Evolutionary conservation across 306 rosid species (phyloP).

Genomic region (Lathyrus aphaca): DNA sequence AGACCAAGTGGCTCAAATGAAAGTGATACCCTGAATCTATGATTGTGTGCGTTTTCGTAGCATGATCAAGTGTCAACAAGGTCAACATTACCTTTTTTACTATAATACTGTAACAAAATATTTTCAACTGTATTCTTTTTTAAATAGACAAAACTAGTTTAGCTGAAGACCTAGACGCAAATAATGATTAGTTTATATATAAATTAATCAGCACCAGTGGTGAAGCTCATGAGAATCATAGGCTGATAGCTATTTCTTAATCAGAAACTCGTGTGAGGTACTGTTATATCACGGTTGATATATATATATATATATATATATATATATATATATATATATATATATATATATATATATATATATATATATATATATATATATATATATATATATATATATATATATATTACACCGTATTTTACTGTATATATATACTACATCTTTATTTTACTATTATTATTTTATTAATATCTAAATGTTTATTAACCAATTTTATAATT

Average conservation of each 20-base stretch:
- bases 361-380: no score
- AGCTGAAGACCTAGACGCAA: conserved; percentile 42
- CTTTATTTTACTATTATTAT: no score
- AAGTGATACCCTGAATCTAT: conserved; percentile 42
- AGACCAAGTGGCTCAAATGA: conserved; percentile 44
- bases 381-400: no score
- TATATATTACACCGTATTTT: no score
- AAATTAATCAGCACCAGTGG: conserved; percentile 28
- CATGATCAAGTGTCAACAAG: conserved; percentile 36
- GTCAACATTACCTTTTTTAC: conserved; percentile 52
- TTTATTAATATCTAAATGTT: no score
- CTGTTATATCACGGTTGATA: neutral
- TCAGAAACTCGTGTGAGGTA: conserved; percentile 23
- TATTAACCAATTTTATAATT: no score
- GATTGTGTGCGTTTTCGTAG: conserved; percentile 37
- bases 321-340: no score
- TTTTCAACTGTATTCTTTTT: conserved; percentile 9
- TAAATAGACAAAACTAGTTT: conserved; percentile 35
- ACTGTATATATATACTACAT: no score
- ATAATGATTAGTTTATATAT: conserved; percentile 45
- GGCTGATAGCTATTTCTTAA: conserved; percentile 9
- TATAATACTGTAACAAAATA: no score
- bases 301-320: no score
- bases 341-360: no score
- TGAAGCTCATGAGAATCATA: conserved; percentile 21